Percentiles rank a stretch among this genome's conserved stretches.
Evolutionary conservation across 2,329 filamentous ascomycete genomes (phyloP).

Genomic region (Neophaeococcomyces aloes): DNA sequence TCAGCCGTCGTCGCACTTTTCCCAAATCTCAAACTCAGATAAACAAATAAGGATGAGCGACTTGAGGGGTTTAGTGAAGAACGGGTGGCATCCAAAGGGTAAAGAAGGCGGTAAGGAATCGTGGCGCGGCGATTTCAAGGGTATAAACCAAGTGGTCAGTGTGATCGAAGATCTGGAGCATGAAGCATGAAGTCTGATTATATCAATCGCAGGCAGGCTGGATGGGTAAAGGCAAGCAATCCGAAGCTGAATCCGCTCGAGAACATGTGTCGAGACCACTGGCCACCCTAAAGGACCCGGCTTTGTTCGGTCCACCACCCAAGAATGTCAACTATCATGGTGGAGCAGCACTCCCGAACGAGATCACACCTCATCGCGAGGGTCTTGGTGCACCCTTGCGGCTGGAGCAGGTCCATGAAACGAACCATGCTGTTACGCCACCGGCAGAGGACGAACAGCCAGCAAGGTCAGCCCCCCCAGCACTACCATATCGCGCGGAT

Average conservation of each 20-base stretch:
- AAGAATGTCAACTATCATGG: conserved; percentile 49
- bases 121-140: conserved; percentile 48
- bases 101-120: conserved; percentile 44
- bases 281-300: conserved; percentile 61
- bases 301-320: conserved; percentile 70
- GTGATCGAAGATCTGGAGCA: neutral
- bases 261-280: conserved; percentile 54
- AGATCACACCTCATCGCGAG: conserved; percentile 34
- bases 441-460: conserved; percentile 26
- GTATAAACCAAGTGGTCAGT: conserved; percentile 46
- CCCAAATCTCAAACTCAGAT: neutral
- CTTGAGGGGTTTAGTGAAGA: conserved; percentile 39
- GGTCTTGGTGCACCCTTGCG: conserved; percentile 36
- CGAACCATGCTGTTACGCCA: conserved; percentile 24
- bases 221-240: conserved; percentile 47
- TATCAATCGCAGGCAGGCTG: conserved; percentile 41
- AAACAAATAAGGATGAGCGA: conserved; percentile 34
- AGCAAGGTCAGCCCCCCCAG: conserved; percentile 38
- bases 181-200: conserved; percentile 12
- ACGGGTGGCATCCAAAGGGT: conserved; percentile 45
- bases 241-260: conserved; percentile 22
- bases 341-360: conserved; percentile 33
- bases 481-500: conserved; percentile 57
- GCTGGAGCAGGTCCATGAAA: conserved; percentile 28
- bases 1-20: neutral